Base-by-base conservation (phyloP, 2,329 filamentous ascomycete genomes). In the Alternaria angustiovoidea region DNA sequence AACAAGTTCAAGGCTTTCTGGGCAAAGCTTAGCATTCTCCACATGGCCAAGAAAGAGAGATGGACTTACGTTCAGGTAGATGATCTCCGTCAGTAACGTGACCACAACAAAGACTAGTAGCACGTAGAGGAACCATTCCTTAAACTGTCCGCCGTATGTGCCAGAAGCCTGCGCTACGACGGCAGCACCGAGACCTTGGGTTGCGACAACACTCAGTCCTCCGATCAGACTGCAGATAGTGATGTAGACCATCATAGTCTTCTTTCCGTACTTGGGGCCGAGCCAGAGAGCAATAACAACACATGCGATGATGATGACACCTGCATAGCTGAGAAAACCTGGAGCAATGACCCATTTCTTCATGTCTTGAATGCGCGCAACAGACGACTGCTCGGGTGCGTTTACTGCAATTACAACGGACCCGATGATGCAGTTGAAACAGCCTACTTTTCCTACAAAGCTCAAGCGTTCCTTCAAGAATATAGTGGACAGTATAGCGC, bases 1-100 rank as follows among this genome's bases (percentile, higher is more conserved):
- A 94, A 98, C 51, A 99, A 81, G 75, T 99, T 98, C 57, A 98
- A 85, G 6, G 95, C 95, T 97, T 99, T 99, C 94, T 98, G 80
- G 42, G 24, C 38, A 56, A 51, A 44, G 24, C 18, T 59, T 53
- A 57, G 28, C 38, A 57, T 43, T 46, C 22, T 52, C 51, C 44
- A 48, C 43, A 59, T 49, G 42, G 39, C 49, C 56, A 42, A 9
- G 24, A 3, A 43, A 22, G 20, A 18, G 22, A 4, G 14, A 18
- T 6, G 38, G 43, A 87, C 93, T 85, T 83, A 96, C 94, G 78
- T 99, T 99, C 42, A 99, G 84, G 77, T 91, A 99, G 66, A 98
- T 90, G 65, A 99, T 97, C 80, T 98, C 95, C 0, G 93, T 96
- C 70, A 98, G 70, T 11, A 99, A 83, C 0, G 95, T 98, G n/a